These are phyloP conservation scores for Collybia nuda DNA, from an alignment of 768 basidiomycete genomes.

Conservation along the genomic window DNA sequence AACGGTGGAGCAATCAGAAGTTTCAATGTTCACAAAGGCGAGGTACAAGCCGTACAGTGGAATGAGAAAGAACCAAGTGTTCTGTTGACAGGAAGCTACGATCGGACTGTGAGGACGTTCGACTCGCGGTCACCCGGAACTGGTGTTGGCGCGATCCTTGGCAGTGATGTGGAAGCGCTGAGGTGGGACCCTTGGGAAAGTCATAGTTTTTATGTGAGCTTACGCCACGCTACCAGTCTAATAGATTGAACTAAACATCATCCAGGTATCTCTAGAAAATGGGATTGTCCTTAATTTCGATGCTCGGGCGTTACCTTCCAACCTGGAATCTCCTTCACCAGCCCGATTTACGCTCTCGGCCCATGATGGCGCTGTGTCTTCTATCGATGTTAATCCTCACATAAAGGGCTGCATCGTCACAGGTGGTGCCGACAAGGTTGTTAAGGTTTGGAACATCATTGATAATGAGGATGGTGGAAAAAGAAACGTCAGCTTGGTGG, in stretches of 20 bases:
- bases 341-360: slow-evolving; percentile 89
- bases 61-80: slow-evolving; percentile 87
- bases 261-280: slow-evolving; percentile 90
- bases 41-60: slow-evolving; percentile 97
- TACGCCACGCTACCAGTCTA: background rate
- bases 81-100: slow-evolving; percentile 90
- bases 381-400: slow-evolving; percentile 88
- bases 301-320: slow-evolving; percentile 75
- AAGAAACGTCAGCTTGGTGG: slow-evolving; percentile 79
- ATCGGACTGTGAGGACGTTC: slow-evolving; percentile 92
- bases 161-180: slow-evolving; percentile 91
- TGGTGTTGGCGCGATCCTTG: slow-evolving; percentile 83
- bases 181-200: slow-evolving; percentile 96
- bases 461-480: slow-evolving; percentile 65
- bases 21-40: slow-evolving; percentile 87
- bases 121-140: slow-evolving; percentile 83
- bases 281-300: slow-evolving; percentile 93
- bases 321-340: slow-evolving; percentile 61
- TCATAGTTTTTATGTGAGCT: slow-evolving; percentile 79
- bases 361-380: slow-evolving; percentile 88
- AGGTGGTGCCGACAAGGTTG: slow-evolving; percentile 91
- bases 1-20: slow-evolving; percentile 74
- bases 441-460: slow-evolving; percentile 93
- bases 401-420: slow-evolving; percentile 90
- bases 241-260: background rate